These are phyloP conservation scores for Saitozyma sp. DNA, from an alignment of 768 basidiomycete species.

Conservation along the genomic window DNA sequence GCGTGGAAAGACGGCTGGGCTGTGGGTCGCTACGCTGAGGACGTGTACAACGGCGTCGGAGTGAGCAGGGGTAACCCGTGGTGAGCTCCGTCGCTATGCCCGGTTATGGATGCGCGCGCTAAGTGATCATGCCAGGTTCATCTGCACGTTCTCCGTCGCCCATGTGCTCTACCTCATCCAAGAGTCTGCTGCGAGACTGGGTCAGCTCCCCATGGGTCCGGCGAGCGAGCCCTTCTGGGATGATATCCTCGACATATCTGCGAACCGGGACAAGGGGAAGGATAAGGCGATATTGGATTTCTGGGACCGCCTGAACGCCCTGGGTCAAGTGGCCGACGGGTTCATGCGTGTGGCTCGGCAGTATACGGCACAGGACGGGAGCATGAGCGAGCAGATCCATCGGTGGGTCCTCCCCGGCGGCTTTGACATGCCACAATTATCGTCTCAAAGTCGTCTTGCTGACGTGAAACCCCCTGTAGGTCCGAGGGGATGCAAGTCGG, in stretches of 20 bases:
- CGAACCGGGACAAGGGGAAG: background rate
- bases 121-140: slow-evolving; percentile 25
- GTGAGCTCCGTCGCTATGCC: slow-evolving; percentile 23
- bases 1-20: slow-evolving; percentile 43
- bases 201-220: slow-evolving; percentile 14
- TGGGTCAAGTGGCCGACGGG: slow-evolving; percentile 25
- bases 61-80: slow-evolving; percentile 50
- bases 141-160: slow-evolving; percentile 40
- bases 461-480: slow-evolving; percentile 9
- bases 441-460: background rate
- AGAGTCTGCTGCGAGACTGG: slow-evolving; percentile 6
- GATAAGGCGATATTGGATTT: background rate
- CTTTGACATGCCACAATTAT: background rate
- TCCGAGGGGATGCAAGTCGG: slow-evolving; percentile 25
- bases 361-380: slow-evolving; percentile 20
- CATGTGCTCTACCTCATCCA: slow-evolving; percentile 29
- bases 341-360: slow-evolving; percentile 20
- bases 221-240: slow-evolving; percentile 33
- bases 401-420: slow-evolving; percentile 24
- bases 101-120: background rate
- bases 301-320: slow-evolving; percentile 14
- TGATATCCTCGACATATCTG: slow-evolving; percentile 18
- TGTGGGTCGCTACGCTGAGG: slow-evolving; percentile 47
- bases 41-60: slow-evolving; percentile 52
- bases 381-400: slow-evolving; percentile 47